Percentiles rank a stretch among this genome's conserved stretches.
Conservation (phyloP, 805 yeast genomes). For the Barnettozyma siamensis region DNA sequence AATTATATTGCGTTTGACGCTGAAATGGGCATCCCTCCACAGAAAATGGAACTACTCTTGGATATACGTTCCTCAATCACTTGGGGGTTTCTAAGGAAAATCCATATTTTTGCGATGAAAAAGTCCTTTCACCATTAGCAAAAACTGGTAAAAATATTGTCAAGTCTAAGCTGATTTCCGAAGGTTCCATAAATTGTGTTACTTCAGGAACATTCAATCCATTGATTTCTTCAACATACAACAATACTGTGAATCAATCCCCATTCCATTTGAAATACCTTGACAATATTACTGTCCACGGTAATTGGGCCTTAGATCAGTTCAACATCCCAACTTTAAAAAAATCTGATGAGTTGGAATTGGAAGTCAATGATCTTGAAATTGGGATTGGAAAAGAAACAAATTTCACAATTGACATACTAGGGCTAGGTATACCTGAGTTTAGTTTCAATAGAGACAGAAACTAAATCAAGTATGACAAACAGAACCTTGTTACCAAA, state of each 20-base stretch:
- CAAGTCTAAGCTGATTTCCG: not conserved
- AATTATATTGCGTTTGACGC: slow-evolving; percentile 5
- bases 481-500: slow-evolving; percentile 10
- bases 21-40: slow-evolving; percentile 20
- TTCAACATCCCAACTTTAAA: slow-evolving; percentile 7
- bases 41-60: slow-evolving; percentile 24
- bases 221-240: slow-evolving; percentile 1
- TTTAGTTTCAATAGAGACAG: slow-evolving; percentile 3
- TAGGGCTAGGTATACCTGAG: slow-evolving; percentile 35
- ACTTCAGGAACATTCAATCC: slow-evolving; percentile 8
- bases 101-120: slow-evolving; percentile 9
- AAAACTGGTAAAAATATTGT: not conserved
- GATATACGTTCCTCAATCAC: slow-evolving; percentile 33
- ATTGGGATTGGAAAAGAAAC: slow-evolving; percentile 28
- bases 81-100: slow-evolving; percentile 25
- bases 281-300: slow-evolving; percentile 5
- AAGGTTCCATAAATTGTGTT: slow-evolving; percentile 6
- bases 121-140: not conserved
- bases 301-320: slow-evolving; percentile 4
- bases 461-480: slow-evolving; percentile 2
- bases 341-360: not conserved
- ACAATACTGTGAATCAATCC: not conserved
- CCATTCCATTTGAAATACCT: slow-evolving; percentile 2
- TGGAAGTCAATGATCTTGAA: slow-evolving; percentile 14
- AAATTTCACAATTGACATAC: slow-evolving; percentile 34